A percentile compares a stretch with the other conserved stretches of the same genome.
Conservation (phyloP, 148 eudicot genomes). For the Chenopodium formosanum region DNA sequence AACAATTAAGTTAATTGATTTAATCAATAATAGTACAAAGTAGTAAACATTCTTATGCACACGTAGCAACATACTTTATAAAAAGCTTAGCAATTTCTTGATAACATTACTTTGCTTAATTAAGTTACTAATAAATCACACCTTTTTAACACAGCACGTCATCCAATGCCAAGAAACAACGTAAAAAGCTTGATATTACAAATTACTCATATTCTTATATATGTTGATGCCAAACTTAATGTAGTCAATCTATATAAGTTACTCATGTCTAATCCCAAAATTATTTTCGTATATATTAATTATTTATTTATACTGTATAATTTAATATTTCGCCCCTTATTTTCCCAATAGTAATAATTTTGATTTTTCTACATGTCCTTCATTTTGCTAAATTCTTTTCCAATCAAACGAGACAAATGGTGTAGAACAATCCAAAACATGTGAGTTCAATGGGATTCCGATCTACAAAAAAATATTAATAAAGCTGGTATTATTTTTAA, state of each 20-base stretch:
- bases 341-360: neutral
- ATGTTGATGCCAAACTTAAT: neutral
- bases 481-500: neutral
- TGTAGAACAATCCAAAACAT: conserved; percentile 13
- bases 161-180: neutral
- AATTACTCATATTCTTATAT: neutral
- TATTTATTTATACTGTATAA: too few species aligned
- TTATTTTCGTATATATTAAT: neutral
- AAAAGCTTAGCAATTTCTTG: neutral
- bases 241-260: too few species aligned
- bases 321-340: too few species aligned
- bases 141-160: neutral
- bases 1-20: too few species aligned
- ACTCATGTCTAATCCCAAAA: neutral
- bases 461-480: neutral
- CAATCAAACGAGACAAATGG: conserved; percentile 29
- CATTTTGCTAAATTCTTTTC: conserved; percentile 20
- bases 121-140: neutral
- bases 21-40: too few species aligned
- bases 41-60: conserved; percentile 12
- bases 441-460: neutral
- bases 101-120: neutral
- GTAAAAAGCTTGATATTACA: neutral
- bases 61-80: neutral
- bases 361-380: neutral